phyloP scores from a whole-genome alignment of 78 protist genomes.

The Dictyostelium capitatum region DNA sequence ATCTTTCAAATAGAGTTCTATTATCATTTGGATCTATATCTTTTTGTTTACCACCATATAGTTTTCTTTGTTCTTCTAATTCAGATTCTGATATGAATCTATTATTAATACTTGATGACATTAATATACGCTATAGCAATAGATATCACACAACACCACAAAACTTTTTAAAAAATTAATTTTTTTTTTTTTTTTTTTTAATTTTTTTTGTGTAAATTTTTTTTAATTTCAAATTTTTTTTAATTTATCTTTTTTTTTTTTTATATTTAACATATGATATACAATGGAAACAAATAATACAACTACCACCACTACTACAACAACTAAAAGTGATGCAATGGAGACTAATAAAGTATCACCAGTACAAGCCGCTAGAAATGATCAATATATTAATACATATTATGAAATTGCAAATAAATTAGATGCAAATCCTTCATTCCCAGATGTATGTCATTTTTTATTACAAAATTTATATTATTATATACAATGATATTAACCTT shows the following conservation, averaged over 20 bases:
- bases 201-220: background rate
- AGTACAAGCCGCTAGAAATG: slow-evolving; percentile 14
- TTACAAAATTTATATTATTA: background rate
- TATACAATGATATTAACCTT: background rate
- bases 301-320: background rate
- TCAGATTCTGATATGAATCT: slow-evolving; percentile 55
- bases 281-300: background rate
- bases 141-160: no score
- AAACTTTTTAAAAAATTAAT: no score
- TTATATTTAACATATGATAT: background rate
- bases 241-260: background rate
- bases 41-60: slow-evolving; percentile 43
- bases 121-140: no score
- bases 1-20: slow-evolving; percentile 48
- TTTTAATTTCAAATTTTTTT: background rate
- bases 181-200: background rate
- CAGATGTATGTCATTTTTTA: slow-evolving; percentile 56
- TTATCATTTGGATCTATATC: slow-evolving; percentile 26
- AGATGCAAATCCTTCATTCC: slow-evolving; percentile 48
- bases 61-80: slow-evolving; percentile 57
- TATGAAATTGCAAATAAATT: slow-evolving; percentile 63
- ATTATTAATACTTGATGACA: slow-evolving; percentile 19
- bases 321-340: background rate
- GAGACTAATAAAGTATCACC: background rate
- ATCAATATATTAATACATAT: slow-evolving; percentile 25